These are phyloP conservation scores for Ogataea thermomethanolica DNA, from an alignment of 805 yeast species.

Conservation along the genomic window DNA sequence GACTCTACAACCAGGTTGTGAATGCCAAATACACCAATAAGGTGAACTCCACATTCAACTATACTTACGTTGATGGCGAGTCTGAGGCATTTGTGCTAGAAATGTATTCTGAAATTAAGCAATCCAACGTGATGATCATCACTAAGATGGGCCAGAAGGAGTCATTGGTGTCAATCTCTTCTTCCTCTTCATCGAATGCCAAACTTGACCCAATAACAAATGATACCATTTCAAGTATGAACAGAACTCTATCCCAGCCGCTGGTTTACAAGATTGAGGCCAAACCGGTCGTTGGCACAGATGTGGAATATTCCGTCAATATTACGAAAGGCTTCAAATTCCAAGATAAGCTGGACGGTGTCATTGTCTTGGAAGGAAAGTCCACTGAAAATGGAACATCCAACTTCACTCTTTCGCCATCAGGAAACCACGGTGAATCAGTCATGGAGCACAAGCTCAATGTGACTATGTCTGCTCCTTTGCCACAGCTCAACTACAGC, in stretches of 20 bases:
- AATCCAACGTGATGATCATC: conserved; percentile 39
- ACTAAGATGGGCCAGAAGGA: conserved; percentile 40
- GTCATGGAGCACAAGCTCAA: conserved; percentile 33
- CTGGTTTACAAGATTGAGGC: conserved; percentile 25
- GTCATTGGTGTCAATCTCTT: conserved; percentile 24
- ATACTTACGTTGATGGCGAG: conserved; percentile 39
- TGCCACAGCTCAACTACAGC: conserved; percentile 24
- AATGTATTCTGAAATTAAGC: conserved; percentile 30
- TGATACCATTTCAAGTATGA: conserved; percentile 18
- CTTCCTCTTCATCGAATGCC: conserved; percentile 26
- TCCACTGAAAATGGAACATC: conserved; percentile 46
- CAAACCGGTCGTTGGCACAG: conserved; percentile 20
- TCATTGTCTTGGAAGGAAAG: conserved; percentile 24
- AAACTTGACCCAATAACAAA: conserved; percentile 23
- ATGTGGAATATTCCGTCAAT: conserved; percentile 29
- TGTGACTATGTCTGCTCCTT: conserved; percentile 19
- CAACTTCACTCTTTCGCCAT: conserved; percentile 38
- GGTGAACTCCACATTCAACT: conserved; percentile 35
- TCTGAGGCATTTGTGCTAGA: conserved; percentile 30
- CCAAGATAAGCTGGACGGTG: conserved; percentile 21
- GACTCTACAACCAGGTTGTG: conserved; percentile 38
- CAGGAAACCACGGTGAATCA: conserved; percentile 48
- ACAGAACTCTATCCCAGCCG: conserved; percentile 30
- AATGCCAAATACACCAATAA: conserved; percentile 34
- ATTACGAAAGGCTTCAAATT: conserved; percentile 24